Percentiles rank a stretch among this genome's conserved stretches.
phyloP scores from a whole-genome alignment of 192 early-diverging fungal species.

The Physocladia obscura region DNA sequence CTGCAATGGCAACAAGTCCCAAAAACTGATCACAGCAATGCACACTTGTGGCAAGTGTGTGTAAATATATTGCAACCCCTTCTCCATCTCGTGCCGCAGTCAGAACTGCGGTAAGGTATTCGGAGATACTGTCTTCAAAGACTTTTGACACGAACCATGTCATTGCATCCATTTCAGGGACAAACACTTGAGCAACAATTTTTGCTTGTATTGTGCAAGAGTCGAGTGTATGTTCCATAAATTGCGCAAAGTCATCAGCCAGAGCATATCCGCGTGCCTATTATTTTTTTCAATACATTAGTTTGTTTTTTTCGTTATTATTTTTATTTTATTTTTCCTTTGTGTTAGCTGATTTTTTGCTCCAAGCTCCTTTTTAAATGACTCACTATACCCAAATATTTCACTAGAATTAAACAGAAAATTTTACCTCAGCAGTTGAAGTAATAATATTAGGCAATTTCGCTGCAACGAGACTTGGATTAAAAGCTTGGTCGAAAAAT shows the following conservation, averaged over 20 bases:
- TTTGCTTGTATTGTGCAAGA: slow-evolving; percentile 61
- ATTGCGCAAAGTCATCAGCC: slow-evolving; percentile 66
- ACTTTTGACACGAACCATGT: slow-evolving; percentile 73
- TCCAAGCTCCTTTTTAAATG: no score
- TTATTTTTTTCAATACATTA: no score
- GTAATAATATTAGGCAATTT: slow-evolving; percentile 37
- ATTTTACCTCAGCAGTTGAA: slow-evolving; percentile 8
- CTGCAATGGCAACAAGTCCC: slow-evolving; percentile 43
- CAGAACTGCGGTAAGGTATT: slow-evolving; percentile 69
- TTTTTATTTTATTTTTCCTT: not conserved
- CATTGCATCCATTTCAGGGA: slow-evolving; percentile 65
- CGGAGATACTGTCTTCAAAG: slow-evolving; percentile 78
- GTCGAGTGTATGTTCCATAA: slow-evolving; percentile 62
- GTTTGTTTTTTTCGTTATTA: no score
- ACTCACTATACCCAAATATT: no score
- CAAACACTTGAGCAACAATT: slow-evolving; percentile 69
- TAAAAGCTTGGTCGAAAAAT: slow-evolving; percentile 77
- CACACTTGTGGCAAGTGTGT: slow-evolving; percentile 64
- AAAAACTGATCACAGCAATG: slow-evolving; percentile 63
- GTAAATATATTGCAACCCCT: slow-evolving; percentile 61
- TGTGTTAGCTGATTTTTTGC: no score
- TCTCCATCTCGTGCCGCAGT: slow-evolving; percentile 61
- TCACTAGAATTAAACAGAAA: not conserved
- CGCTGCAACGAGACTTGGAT: slow-evolving; percentile 45
- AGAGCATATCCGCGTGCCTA: slow-evolving; percentile 47